Percentiles rank a stretch among this genome's conserved stretches.
These are phyloP conservation scores for Xylariaceae sp. DNA, from an alignment of 2,329 filamentous ascomycete genomes.

Conservation along the genomic window DNA sequence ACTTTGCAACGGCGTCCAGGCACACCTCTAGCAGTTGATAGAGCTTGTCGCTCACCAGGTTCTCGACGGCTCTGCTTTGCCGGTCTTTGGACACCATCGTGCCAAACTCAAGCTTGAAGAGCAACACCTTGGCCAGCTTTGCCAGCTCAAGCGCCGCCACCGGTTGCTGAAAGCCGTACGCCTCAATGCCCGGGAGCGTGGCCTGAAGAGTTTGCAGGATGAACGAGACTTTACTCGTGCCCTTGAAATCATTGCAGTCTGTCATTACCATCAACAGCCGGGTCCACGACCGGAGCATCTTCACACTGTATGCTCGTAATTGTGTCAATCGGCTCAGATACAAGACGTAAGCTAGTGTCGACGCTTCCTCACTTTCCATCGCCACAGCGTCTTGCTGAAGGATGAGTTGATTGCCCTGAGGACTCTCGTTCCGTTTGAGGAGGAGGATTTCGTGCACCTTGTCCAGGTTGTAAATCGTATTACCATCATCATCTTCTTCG, in stretches of 20 bases:
- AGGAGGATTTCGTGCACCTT: conserved; percentile 70
- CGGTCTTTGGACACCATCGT: conserved; percentile 36
- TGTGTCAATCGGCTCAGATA: conserved; percentile 60
- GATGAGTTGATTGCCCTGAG: conserved; percentile 43
- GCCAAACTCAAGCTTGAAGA: conserved; percentile 64
- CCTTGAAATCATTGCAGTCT: conserved; percentile 73
- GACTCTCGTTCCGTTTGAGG: conserved; percentile 60
- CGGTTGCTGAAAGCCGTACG: conserved; percentile 62
- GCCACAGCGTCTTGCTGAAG: conserved; percentile 43
- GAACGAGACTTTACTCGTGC: conserved; percentile 66
- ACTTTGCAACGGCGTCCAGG: conserved; percentile 70
- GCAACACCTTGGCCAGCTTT: conserved; percentile 65
- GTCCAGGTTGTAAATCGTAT: conserved; percentile 60
- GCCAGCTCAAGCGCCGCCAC: conserved; percentile 71
- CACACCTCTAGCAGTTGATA: conserved; percentile 89
- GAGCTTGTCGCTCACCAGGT: conserved; percentile 80
- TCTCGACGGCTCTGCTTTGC: conserved; percentile 48
- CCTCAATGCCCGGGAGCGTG: conserved; percentile 81
- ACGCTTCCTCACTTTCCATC: conserved; percentile 53
- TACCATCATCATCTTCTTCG: conserved; percentile 52
- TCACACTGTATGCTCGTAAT: conserved; percentile 52
- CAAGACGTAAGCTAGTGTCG: conserved; percentile 55
- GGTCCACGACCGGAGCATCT: conserved; percentile 75
- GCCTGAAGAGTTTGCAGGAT: conserved; percentile 82
- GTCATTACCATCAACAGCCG: conserved; percentile 80